Evolutionary conservation across 2,329 filamentous ascomycete species (phyloP), one percentile per base, ranked within the genome.

Genomic region (Lecanicillium sp.): DNA sequence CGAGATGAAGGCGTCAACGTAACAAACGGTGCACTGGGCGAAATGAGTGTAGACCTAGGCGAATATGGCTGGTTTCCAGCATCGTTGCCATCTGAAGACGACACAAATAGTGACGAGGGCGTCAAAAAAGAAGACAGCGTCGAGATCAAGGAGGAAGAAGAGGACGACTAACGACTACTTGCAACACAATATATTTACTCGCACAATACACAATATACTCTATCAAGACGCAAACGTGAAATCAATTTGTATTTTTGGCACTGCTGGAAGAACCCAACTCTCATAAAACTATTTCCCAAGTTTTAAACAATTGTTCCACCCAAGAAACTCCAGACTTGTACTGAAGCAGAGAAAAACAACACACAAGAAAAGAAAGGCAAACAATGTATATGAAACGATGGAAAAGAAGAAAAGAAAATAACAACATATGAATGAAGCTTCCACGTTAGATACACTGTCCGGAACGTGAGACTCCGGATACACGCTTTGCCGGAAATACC

Each of bases 51-150:
- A 1, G 68, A 75, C 43, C 64, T 78, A 37, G 57, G 45, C 0
- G 58, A 64, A 33, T 74, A 64, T 45, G 74, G 74, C 2, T 78
- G 74, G 74, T 78, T 78, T 45, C 74, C 74, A 4, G 48, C 59
- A 0, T 45, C 47, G 7, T 46, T 78, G 27, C 72, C 72, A 0
- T 75, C 71, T 0, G 63, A 64, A 29, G 55, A 55, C 16, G 44
- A 48, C 7, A 47, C 45, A 17, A 8, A 8, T 8, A 22, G 9
- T 5, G 17, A 22, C 9, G 15, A 14, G 33, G 33, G 13, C 11
- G 5, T 4, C 5, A 28, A 30, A 2, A 19, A 33, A 17, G 19
- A 35, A 6, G 38, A 31, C 17, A 18, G 16, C 13, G 16, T n/a
- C 15, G 20, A 11, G 17, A 15, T 12, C 25, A 9, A 16, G 15